These are phyloP conservation scores for Termitomyces sp. DNA, from an alignment of 768 basidiomycete genomes.

Conservation along the genomic window DNA sequence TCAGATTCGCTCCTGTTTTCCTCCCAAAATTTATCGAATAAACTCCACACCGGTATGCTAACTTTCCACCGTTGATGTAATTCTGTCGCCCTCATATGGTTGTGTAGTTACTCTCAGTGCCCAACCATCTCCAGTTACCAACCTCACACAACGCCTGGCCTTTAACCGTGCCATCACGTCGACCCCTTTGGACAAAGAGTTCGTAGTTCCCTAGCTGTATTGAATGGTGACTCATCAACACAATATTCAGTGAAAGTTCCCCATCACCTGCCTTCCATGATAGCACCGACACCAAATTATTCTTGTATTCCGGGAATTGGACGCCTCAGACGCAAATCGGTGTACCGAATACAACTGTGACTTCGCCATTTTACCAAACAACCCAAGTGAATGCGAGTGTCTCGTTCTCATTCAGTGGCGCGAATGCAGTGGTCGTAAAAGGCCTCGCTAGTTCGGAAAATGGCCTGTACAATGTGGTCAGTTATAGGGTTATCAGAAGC, in stretches of 20 bases:
- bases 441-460: constrained; percentile 14
- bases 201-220: background rate
- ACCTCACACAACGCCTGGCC: constrained; percentile 11
- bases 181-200: constrained; percentile 13
- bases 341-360: constrained; percentile 19
- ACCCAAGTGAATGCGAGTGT: constrained; percentile 15
- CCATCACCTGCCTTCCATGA: constrained; percentile 19
- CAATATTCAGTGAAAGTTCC: constrained; percentile 12
- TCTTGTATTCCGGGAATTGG: constrained; percentile 18
- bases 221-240: background rate
- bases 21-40: constrained; percentile 12
- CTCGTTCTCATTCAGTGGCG: constrained; percentile 19
- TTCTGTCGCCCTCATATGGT: background rate
- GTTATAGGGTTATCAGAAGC: background rate
- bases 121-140: constrained; percentile 6
- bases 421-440: constrained; percentile 17
- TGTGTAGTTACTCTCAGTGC: constrained; percentile 18
- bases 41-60: constrained; percentile 12
- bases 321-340: constrained; percentile 9
- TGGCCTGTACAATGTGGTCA: constrained; percentile 20
- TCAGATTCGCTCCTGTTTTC: constrained; percentile 16
- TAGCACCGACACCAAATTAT: constrained; percentile 13
- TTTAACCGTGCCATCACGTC: constrained; percentile 16
- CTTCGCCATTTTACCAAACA: constrained; percentile 16
- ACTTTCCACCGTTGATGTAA: background rate